Conservation (phyloP, 805 yeast genomes). For the Lipomyces chichibuensis region DNA sequence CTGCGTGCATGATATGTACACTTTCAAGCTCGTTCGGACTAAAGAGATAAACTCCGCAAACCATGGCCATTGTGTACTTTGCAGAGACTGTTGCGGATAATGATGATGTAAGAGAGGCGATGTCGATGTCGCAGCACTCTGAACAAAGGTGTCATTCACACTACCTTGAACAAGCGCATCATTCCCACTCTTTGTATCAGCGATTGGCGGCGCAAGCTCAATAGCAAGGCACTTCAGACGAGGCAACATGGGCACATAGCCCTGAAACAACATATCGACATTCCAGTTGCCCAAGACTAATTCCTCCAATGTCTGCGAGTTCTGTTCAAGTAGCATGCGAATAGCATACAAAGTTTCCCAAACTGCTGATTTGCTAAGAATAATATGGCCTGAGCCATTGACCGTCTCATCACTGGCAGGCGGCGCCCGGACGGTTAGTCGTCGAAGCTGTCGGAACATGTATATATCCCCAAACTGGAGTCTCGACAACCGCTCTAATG, state of each 20-base stretch:
- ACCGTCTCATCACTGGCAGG: not conserved
- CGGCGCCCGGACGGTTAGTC: conserved; percentile 28
- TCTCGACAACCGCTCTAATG: conserved; percentile 23
- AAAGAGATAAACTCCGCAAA: conserved; percentile 17
- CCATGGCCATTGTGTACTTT: conserved; percentile 26
- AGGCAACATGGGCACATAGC: conserved; percentile 27
- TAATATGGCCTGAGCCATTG: not conserved
- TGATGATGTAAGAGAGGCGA: not conserved
- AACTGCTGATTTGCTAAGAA: conserved; percentile 24
- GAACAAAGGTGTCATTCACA: not conserved
- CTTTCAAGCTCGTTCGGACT: conserved; percentile 17
- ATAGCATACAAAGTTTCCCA: conserved; percentile 34
- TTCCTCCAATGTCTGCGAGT: conserved; percentile 29
- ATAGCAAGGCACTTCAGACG: conserved; percentile 19
- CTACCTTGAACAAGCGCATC: not conserved
- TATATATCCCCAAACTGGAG: conserved; percentile 33
- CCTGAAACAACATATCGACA: conserved; percentile 31
- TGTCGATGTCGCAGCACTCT: not conserved
- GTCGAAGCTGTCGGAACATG: conserved; percentile 19
- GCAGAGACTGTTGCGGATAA: not conserved
- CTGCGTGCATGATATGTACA: conserved; percentile 15
- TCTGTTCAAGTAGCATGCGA: conserved; percentile 35
- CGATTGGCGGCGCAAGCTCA: conserved; percentile 12
- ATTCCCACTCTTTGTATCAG: not conserved
- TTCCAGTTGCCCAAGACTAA: conserved; percentile 26